phyloP scores from a whole-genome alignment of 2,329 filamentous ascomycete species.

The Hymenoscyphus scutula region DNA sequence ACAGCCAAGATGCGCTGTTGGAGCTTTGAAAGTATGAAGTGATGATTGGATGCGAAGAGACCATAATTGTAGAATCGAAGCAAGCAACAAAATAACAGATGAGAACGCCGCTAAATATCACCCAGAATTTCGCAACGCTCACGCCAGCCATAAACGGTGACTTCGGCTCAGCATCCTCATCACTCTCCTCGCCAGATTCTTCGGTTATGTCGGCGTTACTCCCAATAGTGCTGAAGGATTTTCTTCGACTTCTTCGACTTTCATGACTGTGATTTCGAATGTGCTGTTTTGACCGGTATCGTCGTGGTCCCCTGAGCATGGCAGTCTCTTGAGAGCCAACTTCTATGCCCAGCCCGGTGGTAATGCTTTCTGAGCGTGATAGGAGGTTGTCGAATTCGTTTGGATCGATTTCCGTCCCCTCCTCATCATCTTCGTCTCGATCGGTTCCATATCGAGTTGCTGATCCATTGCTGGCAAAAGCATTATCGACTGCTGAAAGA shows the following conservation, averaged over 20 bases:
- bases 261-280: slow-evolving; percentile 23
- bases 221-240: slow-evolving; percentile 23
- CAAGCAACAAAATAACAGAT: slow-evolving; percentile 56
- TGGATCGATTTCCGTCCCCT: slow-evolving; percentile 42
- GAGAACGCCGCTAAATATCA: slow-evolving; percentile 59
- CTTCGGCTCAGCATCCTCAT: slow-evolving; percentile 22
- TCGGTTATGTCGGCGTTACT: slow-evolving; percentile 20
- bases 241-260: slow-evolving; percentile 27
- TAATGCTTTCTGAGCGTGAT: slow-evolving; percentile 31
- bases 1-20: slow-evolving; percentile 79
- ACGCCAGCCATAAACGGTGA: slow-evolving; percentile 43
- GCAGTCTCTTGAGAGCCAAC: slow-evolving; percentile 32
- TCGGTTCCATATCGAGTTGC: slow-evolving; percentile 11
- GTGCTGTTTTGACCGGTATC: slow-evolving; percentile 23
- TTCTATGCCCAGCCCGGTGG: slow-evolving; percentile 32
- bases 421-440: slow-evolving; percentile 17
- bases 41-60: slow-evolving; percentile 76
- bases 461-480: slow-evolving; percentile 11
- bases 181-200: slow-evolving; percentile 19
- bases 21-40: slow-evolving; percentile 76
- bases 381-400: slow-evolving; percentile 35
- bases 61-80: slow-evolving; percentile 81
- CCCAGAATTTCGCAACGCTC: slow-evolving; percentile 52
- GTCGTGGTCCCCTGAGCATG: slow-evolving; percentile 33
- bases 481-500: slow-evolving; percentile 13